These are phyloP conservation scores for Candida gigantensis DNA, from an alignment of 1,139 yeast genomes.

Conservation along the genomic window DNA sequence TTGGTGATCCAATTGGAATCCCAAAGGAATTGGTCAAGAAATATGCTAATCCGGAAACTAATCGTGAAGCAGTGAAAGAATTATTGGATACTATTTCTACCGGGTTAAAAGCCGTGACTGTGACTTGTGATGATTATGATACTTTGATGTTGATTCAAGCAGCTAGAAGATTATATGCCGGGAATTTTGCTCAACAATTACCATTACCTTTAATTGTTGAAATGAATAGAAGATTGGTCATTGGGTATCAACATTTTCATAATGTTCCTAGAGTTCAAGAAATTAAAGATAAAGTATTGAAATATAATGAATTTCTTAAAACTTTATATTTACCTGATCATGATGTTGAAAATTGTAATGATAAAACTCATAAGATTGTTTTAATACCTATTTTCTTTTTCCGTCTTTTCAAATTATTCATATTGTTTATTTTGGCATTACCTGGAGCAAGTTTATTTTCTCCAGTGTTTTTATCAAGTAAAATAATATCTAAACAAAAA, in stretches of 20 bases:
- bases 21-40: constrained; percentile 61
- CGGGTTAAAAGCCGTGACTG: constrained; percentile 85
- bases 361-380: constrained; percentile 44
- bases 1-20: constrained; percentile 85
- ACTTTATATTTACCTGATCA: constrained; percentile 85
- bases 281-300: constrained; percentile 59
- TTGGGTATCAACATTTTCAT: constrained; percentile 74
- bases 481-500: constrained; percentile 67
- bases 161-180: constrained; percentile 84
- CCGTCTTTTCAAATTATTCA: constrained; percentile 54
- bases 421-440: constrained; percentile 63
- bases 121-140: constrained; percentile 89
- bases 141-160: constrained; percentile 92
- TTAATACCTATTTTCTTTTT: constrained; percentile 49
- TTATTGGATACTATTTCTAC: constrained; percentile 70
- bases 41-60: constrained; percentile 56
- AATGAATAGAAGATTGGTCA: constrained; percentile 80
- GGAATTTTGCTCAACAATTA: constrained; percentile 63
- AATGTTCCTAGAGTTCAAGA: constrained; percentile 69
- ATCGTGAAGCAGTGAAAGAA: constrained; percentile 70
- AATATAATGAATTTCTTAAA: constrained; percentile 67
- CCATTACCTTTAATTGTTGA: constrained; percentile 86
- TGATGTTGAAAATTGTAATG: constrained; percentile 68
- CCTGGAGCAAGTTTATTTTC: constrained; percentile 86
- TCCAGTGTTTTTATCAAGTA: constrained; percentile 84